A percentile compares a stretch with the other conserved stretches of the same genome.
Evolutionary conservation across 305 asterid species (phyloP).

Genomic region (Rubia occidens): DNA sequence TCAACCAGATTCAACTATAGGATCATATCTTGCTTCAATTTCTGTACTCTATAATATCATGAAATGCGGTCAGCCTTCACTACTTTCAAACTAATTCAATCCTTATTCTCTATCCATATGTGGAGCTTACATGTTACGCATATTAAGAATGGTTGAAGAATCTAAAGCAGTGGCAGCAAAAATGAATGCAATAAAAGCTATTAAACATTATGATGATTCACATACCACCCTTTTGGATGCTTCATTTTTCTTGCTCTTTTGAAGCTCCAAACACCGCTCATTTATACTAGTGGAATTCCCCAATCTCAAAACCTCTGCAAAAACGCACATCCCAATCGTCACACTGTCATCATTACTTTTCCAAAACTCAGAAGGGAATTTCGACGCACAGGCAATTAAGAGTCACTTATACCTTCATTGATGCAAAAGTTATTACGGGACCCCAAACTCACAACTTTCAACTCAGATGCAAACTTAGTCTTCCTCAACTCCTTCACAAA

Average conservation of each 20-base stretch:
- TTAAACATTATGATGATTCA: not conserved
- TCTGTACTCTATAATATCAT: not conserved
- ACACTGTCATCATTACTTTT: conserved; percentile 1
- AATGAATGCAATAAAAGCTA: not conserved
- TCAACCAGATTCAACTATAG: not conserved
- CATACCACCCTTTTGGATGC: conserved; percentile 66
- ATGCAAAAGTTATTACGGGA: conserved; percentile 88
- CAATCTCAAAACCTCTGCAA: conserved; percentile 65
- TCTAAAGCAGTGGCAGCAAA: not conserved
- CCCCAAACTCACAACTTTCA: conserved; percentile 79
- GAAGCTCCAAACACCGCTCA: conserved; percentile 91
- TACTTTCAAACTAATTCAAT: not conserved
- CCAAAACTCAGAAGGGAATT: conserved; percentile 8
- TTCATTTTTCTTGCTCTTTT: conserved; percentile 49
- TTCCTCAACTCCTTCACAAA: conserved; percentile 87
- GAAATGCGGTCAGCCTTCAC: not conserved
- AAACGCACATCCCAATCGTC: conserved; percentile 6
- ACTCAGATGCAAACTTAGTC: conserved; percentile 62
- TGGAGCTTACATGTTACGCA: not conserved
- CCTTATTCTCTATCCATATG: not conserved
- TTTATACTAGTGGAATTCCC: conserved; percentile 61
- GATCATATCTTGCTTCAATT: not conserved
- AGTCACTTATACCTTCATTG: conserved; percentile 57
- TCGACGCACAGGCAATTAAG: not conserved
- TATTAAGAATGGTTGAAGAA: not conserved